Evolutionary conservation across 805 yeast species (phyloP).

Genomic region (Nadsonia fulvescens): DNA sequence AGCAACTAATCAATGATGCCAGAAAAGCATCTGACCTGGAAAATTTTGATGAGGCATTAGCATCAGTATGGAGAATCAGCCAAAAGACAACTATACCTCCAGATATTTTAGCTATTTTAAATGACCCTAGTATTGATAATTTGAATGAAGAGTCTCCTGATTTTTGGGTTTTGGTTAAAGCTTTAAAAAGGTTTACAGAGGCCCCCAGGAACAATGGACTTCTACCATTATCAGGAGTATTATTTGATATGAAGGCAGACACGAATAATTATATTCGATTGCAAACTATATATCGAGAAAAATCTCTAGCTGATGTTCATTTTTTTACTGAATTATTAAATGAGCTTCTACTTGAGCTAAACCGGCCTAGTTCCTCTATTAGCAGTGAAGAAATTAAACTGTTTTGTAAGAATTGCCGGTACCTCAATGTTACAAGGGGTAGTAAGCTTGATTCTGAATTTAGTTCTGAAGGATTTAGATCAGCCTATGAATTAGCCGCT

Average conservation of each 20-base stretch:
- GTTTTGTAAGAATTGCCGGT: slow-evolving; percentile 48
- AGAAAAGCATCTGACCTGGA: slow-evolving; percentile 23
- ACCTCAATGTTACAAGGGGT: slow-evolving; percentile 33
- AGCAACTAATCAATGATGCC: slow-evolving; percentile 22
- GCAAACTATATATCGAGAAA: slow-evolving; percentile 37
- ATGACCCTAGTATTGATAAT: slow-evolving; percentile 1
- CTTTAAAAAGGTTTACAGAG: slow-evolving; percentile 32
- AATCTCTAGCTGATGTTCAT: slow-evolving; percentile 32
- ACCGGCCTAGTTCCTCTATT: slow-evolving; percentile 18
- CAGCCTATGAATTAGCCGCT: background rate
- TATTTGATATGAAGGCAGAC: slow-evolving; percentile 83
- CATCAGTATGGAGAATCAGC: slow-evolving; percentile 27
- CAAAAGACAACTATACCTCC: slow-evolving; percentile 19
- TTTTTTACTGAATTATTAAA: slow-evolving; percentile 22
- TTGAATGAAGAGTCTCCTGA: slow-evolving; percentile 7
- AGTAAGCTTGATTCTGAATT: slow-evolving; percentile 10
- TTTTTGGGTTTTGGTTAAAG: slow-evolving; percentile 48
- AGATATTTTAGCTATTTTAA: slow-evolving; percentile 7
- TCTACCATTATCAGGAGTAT: slow-evolving; percentile 54
- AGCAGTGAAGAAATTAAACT: slow-evolving; percentile 21
- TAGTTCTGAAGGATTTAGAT: slow-evolving; percentile 4
- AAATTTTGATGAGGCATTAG: slow-evolving; percentile 35
- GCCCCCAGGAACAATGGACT: slow-evolving; percentile 13
- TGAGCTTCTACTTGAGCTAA: slow-evolving; percentile 15
- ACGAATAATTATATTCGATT: slow-evolving; percentile 42